Evolutionary conservation across 2,329 filamentous ascomycete genomes (phyloP), one percentile per base, ranked within the genome.

Genomic region (Venturia nashicola): DNA sequence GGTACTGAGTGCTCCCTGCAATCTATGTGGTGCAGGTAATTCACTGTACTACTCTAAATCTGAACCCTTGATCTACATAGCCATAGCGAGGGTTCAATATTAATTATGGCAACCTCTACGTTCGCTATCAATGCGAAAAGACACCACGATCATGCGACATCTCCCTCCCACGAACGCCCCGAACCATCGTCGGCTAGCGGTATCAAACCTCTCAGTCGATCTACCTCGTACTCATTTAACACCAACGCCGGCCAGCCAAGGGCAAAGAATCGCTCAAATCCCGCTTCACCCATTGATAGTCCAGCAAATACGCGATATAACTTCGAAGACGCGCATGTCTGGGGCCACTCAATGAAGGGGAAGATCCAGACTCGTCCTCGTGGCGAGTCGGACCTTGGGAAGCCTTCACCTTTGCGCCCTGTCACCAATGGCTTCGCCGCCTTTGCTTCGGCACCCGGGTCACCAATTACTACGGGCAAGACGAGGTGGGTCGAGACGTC

Each of bases 351-450:
- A 7, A 55, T 61, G 59, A 62, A 62, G 36, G 59, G 36, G 23
- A 61, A 40, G 59, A 55, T 42, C 27, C 42, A 39, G 68, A 72
- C 72, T 62, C 71, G 77, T 61, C 68, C 75, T 62, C 70, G 77
- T 70, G 77, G 78, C 61, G 76, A 79, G 61, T 78, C 77, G 18
- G 77, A 80, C 67, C 69, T 79, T 65, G 76, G 77, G 27, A 72
- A 75, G 62, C 73, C 75, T 18, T 57, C 51, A 36, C 51, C 51
- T 34, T n/a, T 57, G 9, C 51, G 64, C 66, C n/a, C 51, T n/a
- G 63, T 68, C 7, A 67, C 68, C 6, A 72, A 70, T 65, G 34
- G 51, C n/a, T 67, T 65, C 59, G 66, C 65, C 23, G 70, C 68
- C 65, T 74, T 75, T 67, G 70, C 72, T 44, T 71, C 73, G 2